Evolutionary conservation across 2,329 filamentous ascomycete genomes (phyloP).

Genomic region (Sporothrix schenckii): DNA sequence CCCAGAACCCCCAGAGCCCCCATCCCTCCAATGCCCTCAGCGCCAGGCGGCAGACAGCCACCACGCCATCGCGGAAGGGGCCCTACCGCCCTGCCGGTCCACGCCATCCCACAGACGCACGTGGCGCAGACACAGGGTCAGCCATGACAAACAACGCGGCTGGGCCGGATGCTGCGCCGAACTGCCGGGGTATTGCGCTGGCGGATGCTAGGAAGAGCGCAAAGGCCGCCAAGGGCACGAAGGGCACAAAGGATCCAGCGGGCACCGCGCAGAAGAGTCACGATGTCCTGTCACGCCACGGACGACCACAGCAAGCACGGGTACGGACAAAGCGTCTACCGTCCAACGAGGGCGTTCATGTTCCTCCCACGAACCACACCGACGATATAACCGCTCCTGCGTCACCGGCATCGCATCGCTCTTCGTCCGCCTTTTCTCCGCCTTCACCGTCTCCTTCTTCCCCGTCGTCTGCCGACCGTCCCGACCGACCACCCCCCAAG

Average conservation of each 20-base stretch:
- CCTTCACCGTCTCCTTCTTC: neutral
- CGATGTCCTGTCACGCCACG: neutral
- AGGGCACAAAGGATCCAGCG: neutral
- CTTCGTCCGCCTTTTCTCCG: no score
- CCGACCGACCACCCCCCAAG: neutral
- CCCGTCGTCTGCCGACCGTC: neutral
- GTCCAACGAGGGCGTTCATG: neutral
- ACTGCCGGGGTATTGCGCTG: neutral
- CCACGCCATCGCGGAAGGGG: neutral
- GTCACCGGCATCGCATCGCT: neutral
- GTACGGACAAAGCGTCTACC: neutral
- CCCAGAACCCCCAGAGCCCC: neutral
- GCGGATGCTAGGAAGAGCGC: neutral
- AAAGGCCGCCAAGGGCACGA: neutral
- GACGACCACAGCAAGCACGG: neutral
- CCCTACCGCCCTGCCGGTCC: constrained; percentile 19
- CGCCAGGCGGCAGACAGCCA: neutral
- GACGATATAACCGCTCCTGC: neutral
- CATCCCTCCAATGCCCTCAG: neutral
- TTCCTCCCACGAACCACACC: neutral
- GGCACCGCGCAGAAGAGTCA: neutral
- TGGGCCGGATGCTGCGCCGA: constrained; percentile 26
- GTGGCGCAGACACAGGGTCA: neutral
- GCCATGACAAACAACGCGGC: constrained; percentile 13
- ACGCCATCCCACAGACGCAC: constrained; percentile 17